Base-by-base conservation (phyloP, 495 filamentous ascomycete genomes). In the Echria macrotheca region DNA sequence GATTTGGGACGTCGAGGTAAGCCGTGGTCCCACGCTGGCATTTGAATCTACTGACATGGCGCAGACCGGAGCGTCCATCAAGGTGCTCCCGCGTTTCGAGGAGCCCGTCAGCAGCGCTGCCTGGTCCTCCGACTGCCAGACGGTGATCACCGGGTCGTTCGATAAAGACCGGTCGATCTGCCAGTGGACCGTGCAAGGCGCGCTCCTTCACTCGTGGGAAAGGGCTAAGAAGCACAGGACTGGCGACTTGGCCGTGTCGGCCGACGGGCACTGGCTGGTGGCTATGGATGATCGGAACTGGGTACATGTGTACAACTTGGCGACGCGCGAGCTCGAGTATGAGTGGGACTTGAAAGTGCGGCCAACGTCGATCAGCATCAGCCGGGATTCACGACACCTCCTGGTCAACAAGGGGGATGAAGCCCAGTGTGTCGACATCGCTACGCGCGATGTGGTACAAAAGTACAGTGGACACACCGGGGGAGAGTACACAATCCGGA, bases 61-160 rank as follows among this genome's bases (percentile, higher is more conserved):
- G 9, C 62, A 96, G 90, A 86, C 80, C 29, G 91, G 90, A 8
- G 67, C 68, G 38, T 79, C 80, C 44, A 66, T 91, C 23, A 62
- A 75, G 26, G 78, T 69, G 3, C 74, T 94, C 33, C 74, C 83
- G 32, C 75, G 82, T 8, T 89, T 88, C 58, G 74, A 76, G 7
- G 81, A 96, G 49, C 85, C 87, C 4, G 90, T 96, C 10, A 93
- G 87, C 12, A 79, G 86, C 37, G 90, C 88, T 40, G 83, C 82
- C 11, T 98, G 94, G 94, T 77, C 85, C 5, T 78, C 85, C 5
- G 84, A 94, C 63, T 83, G 86, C 2, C 67, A 84, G 40, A 79
- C 79, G 0, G 87, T 98, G 55, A 76, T 97, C 33, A 88, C 86
- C 3, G 89, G 87, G 6, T 85, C 86, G 21, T 78, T 94, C 15